phyloP scores from a whole-genome alignment of 2,329 filamentous ascomycete genomes.

The Alternaria rosae region DNA sequence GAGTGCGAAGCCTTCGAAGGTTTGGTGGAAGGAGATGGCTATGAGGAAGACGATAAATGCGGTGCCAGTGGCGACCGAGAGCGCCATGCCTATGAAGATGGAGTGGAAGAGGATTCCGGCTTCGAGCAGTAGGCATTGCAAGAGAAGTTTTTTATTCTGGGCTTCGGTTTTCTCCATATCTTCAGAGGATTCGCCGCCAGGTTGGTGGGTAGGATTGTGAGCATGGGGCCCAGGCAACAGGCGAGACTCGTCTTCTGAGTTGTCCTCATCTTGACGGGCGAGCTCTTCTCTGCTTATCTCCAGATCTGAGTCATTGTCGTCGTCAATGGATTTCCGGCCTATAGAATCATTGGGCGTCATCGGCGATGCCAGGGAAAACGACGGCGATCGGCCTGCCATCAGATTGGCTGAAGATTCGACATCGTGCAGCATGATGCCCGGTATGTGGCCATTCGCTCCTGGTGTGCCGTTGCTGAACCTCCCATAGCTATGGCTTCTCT shows the following conservation, averaged over 20 bases:
- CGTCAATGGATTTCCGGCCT: slow-evolving; percentile 21
- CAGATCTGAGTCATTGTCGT: slow-evolving; percentile 39
- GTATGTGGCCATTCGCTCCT: slow-evolving; percentile 31
- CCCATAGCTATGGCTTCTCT: slow-evolving; percentile 43
- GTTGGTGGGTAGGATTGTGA: slow-evolving; percentile 25
- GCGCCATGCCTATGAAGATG: slow-evolving; percentile 76
- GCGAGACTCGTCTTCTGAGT: slow-evolving; percentile 42
- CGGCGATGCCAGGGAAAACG: slow-evolving; percentile 35
- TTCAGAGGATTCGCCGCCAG: slow-evolving; percentile 21
- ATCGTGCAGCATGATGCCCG: slow-evolving; percentile 44
- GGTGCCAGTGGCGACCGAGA: slow-evolving; percentile 71
- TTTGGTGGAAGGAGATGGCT: slow-evolving; percentile 76
- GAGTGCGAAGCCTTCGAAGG: slow-evolving; percentile 73
- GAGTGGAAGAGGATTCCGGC: slow-evolving; percentile 82
- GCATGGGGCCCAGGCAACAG: slow-evolving; percentile 36
- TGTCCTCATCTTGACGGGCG: slow-evolving; percentile 32
- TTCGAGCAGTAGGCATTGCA: slow-evolving; percentile 78
- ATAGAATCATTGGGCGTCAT: slow-evolving; percentile 19
- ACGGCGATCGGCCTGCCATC: slow-evolving; percentile 44
- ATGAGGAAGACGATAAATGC: slow-evolving; percentile 72
- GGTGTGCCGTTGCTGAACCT: slow-evolving; percentile 36
- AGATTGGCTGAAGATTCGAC: slow-evolving; percentile 43
- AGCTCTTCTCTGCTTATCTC: slow-evolving; percentile 48
- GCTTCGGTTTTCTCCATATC: slow-evolving; percentile 48
- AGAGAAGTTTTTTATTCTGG: slow-evolving; percentile 67